Base-by-base conservation (phyloP, 2,329 filamentous ascomycete species). In the Penicillium freii region DNA sequence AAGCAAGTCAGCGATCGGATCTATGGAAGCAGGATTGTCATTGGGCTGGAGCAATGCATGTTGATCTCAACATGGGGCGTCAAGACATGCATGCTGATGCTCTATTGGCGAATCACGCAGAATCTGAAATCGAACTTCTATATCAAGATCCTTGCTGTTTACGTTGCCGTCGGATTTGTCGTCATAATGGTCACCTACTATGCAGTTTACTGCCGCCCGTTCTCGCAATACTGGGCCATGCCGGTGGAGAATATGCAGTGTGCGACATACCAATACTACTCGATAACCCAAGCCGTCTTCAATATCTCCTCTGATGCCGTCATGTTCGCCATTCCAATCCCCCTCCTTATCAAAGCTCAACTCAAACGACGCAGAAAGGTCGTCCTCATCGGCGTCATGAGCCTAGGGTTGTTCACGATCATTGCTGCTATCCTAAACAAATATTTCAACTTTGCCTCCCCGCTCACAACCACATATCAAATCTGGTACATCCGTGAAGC, bases 51-150 rank as follows among this genome's bases (percentile, higher is more conserved):
- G 56, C 78, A 81, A 59, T 80, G 77, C 70, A 80, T 81, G 71
- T 70, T 80, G 34, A 54, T 74, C 17, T 78, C 77, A 3, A 79
- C 79, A 15, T 83, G 81, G 80, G 68, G 77, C 6, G 75, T 81
- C 48, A 84, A 83, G 62, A 71, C 77, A 25, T 82, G 80, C 63
- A 74, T 83, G 64, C 66, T 82, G 60, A 74, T 79, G 27, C 77
- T 83, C 61, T 81, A 81, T 60, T 73, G 73, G 59, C 72, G 78
- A 13, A 73, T 81, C 65, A 81, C 78, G 39, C 74, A 68, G 53
- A 73, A 69, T 45, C 61, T 71, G 33, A 66, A 67, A 34, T 66
- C 73, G 21, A 73, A 75, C 40, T 54, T 71, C 23, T 73, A 70
- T 47, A 74, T 81, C 51, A 70, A 76, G 33, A 63, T 69, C 9